Conservation (phyloP, 176 grass and related monocot species). For the Puya raimondii region DNA sequence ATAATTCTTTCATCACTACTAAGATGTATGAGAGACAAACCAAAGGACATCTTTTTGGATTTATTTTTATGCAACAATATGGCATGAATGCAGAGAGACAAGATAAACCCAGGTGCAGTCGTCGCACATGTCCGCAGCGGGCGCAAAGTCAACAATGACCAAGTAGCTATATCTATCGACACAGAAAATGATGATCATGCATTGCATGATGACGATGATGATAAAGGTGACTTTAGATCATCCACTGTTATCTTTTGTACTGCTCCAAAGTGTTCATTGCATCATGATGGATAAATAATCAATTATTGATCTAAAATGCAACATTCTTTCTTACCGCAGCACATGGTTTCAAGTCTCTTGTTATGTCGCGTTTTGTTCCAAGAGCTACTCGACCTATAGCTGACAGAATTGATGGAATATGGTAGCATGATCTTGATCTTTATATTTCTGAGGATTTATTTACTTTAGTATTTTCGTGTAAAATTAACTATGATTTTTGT, state of each 20-base stretch:
- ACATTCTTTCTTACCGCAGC: constrained; percentile 48
- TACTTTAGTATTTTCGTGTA: neutral
- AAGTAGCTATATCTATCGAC: constrained; percentile 88
- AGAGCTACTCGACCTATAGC: constrained; percentile 82
- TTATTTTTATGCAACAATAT: no score
- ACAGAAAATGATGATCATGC: constrained; percentile 34
- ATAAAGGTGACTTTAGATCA: constrained; percentile 64
- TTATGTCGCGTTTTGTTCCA: constrained; percentile 75
- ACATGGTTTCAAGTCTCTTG: constrained; percentile 95
- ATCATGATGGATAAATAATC: no score
- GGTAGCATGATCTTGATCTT: constrained; percentile 25
- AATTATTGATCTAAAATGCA: neutral
- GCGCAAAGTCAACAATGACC: constrained; percentile 74
- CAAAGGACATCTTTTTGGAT: no score
- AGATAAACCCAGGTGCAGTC: constrained; percentile 38
- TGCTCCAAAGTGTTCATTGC: no score
- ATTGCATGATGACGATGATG: constrained; percentile 87
- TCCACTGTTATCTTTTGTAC: neutral
- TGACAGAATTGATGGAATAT: constrained; percentile 91
- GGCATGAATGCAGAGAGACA: constrained; percentile 50
- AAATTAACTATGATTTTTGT: constrained; percentile 1
- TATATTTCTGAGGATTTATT: neutral
- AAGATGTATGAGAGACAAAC: no score
- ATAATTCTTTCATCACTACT: no score
- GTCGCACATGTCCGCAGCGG: constrained; percentile 59